Evolutionary conservation across 768 basidiomycete genomes (phyloP), one percentile per base, ranked within the genome.

Genomic region (Punctularia strigosozonata): DNA sequence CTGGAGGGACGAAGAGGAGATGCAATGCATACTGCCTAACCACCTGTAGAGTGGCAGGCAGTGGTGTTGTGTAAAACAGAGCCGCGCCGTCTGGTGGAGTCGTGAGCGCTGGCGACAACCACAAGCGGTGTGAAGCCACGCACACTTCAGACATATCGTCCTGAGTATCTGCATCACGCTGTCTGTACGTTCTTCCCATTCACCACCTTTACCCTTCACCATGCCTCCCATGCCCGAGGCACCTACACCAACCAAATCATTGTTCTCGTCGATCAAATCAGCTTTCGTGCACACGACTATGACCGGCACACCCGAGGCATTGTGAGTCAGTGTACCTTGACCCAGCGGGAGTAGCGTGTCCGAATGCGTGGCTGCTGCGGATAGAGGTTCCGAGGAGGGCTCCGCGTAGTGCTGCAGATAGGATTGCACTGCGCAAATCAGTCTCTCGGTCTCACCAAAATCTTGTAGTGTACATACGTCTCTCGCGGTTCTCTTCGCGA

Each of bases 121-220:
- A 26, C 28, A 15, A 30, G 45, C 23, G 31, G 31, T 35, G 35
- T 14, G 22, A 31, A 25, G 21, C 19, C 15, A 66, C 90, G 52
- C 46, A 92, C 94, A 95, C 60, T 88, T 87, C 37, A 97, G 60
- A 54, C 89, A 94, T 38, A 98, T 75, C 1, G 89, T 86, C 26
- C 95, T 73, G 37, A 99, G 68, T n/a, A 87, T 77, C 52, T 98
- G 94, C 80, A 95, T 94, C 4, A 97, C 67, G 28, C 84, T 83
- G 53, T 99, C 95, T 30, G 90, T 92, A 50, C 82, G 68, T 58
- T 99, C 95, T 58, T 99, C 95, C 86, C 86, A 89, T 50, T 87
- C 84, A 7, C 77, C 82, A 2, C 88, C 87, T 55, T 89, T 90
- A 3, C 86, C 86, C 58, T 88, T 90, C 3, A 89, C 81, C 82